Evolutionary conservation across 495 filamentous ascomycete species (phyloP).

Genomic region (Daldinia vernicosa): DNA sequence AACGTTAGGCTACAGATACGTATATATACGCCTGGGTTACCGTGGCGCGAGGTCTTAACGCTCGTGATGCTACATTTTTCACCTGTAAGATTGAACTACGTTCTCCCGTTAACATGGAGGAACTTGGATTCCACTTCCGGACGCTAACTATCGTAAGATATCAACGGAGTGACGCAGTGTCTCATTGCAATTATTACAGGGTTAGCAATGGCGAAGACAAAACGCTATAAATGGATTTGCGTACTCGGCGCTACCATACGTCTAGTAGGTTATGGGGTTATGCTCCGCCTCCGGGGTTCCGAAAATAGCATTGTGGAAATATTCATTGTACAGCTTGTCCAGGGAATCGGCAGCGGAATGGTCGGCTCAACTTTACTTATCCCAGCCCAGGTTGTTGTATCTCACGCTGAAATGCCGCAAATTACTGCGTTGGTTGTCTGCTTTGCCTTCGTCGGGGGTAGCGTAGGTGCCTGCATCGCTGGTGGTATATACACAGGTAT

Average conservation of each 20-base stretch:
- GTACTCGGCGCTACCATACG: slow-evolving; percentile 53
- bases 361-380: slow-evolving; percentile 57
- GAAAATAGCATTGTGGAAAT: slow-evolving; percentile 56
- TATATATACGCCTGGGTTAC: slow-evolving; percentile 60
- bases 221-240: slow-evolving; percentile 58
- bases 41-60: slow-evolving; percentile 53
- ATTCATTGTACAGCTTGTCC: slow-evolving; percentile 58
- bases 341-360: slow-evolving; percentile 59
- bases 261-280: slow-evolving; percentile 59
- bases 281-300: slow-evolving; percentile 58
- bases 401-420: slow-evolving; percentile 57
- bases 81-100: slow-evolving; percentile 33
- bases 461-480: slow-evolving; percentile 58
- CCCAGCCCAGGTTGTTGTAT: slow-evolving; percentile 55
- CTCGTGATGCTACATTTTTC: slow-evolving; percentile 57
- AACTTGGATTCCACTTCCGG: not conserved
- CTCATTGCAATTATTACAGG: slow-evolving; percentile 55
- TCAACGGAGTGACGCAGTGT: slow-evolving; percentile 57
- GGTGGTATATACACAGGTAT: slow-evolving; percentile 60
- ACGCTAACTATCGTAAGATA: slow-evolving; percentile 36
- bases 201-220: slow-evolving; percentile 53
- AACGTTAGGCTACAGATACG: slow-evolving; percentile 43
- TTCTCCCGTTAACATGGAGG: not conserved
- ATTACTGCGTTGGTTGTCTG: slow-evolving; percentile 57
- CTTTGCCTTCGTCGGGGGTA: slow-evolving; percentile 55